phyloP scores from a whole-genome alignment of 148 eudicot species.

The Camellia sinensis region DNA sequence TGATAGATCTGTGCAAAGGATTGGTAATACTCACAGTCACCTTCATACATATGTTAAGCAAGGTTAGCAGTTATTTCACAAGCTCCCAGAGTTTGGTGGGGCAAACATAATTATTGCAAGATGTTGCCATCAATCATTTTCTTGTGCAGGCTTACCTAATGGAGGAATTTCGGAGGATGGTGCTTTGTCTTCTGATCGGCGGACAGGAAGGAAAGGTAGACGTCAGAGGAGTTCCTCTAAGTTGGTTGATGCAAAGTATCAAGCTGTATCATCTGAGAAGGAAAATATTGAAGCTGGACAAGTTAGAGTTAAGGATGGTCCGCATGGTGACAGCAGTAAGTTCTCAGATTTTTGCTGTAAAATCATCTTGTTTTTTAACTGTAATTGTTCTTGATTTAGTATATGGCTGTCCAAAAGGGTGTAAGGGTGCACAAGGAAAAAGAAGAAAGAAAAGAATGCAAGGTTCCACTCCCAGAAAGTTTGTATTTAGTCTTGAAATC shows the following conservation, averaged over 20 bases:
- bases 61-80: conserved; percentile 15
- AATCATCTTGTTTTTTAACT: neutral
- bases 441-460: no score
- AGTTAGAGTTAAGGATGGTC: conserved; percentile 24
- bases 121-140: neutral
- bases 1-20: conserved; percentile 27
- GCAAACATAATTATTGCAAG: neutral
- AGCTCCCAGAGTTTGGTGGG: conserved; percentile 3
- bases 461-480: no score
- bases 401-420: no score
- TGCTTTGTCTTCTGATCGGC: conserved; percentile 40
- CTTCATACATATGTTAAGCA: conserved; percentile 21
- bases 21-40: conserved; percentile 14
- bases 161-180: conserved; percentile 40
- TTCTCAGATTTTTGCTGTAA: neutral
- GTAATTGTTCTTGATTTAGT: no score
- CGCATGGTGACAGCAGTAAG: conserved; percentile 33
- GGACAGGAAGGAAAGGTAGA: conserved; percentile 60
- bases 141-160: conserved; percentile 45
- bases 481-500: no score
- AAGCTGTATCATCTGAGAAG: conserved; percentile 40
- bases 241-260: conserved; percentile 40
- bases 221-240: conserved; percentile 53
- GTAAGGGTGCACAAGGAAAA: no score
- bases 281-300: conserved; percentile 43